Evolutionary conservation across 2,329 filamentous ascomycete species (phyloP).

Genomic region (Dothiorella sarmentorum): DNA sequence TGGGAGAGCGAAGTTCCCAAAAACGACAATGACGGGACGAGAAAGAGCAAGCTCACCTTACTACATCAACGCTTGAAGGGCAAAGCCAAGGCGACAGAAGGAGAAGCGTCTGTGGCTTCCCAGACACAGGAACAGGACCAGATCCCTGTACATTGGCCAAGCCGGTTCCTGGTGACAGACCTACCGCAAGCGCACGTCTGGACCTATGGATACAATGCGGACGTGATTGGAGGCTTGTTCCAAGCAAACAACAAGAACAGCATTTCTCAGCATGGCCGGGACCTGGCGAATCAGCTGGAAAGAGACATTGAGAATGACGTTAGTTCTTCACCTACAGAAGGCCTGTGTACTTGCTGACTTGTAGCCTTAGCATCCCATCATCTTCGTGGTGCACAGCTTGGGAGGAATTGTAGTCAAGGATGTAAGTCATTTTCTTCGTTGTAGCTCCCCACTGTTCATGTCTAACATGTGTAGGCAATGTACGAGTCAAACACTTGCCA

Average conservation of each 20-base stretch:
- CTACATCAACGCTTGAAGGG: neutral
- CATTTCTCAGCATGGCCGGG: constrained; percentile 35
- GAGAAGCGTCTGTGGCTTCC: neutral
- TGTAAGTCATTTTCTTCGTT: constrained; percentile 23
- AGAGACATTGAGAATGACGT: constrained; percentile 33
- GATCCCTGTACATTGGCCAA: constrained; percentile 33
- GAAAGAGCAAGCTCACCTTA: constrained; percentile 14
- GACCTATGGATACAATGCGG: constrained; percentile 44
- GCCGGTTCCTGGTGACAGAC: constrained; percentile 37
- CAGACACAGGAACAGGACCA: neutral
- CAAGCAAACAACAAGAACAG: constrained; percentile 39
- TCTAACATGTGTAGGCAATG: constrained; percentile 29
- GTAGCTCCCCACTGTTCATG: neutral
- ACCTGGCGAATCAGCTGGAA: constrained; percentile 27
- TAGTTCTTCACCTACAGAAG: neutral
- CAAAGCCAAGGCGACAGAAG: neutral
- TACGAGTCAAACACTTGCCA: constrained; percentile 28
- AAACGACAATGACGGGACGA: constrained; percentile 16
- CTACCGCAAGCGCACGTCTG: constrained; percentile 36
- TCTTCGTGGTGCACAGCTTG: constrained; percentile 40
- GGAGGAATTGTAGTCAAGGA: constrained; percentile 41
- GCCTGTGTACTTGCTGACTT: constrained; percentile 5
- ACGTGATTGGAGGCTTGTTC: constrained; percentile 36
- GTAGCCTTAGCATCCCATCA: constrained; percentile 29
- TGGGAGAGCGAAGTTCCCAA: constrained; percentile 28